Base-by-base conservation (phyloP, 2,329 filamentous ascomycete species). In the Penicillium sumatraense region DNA sequence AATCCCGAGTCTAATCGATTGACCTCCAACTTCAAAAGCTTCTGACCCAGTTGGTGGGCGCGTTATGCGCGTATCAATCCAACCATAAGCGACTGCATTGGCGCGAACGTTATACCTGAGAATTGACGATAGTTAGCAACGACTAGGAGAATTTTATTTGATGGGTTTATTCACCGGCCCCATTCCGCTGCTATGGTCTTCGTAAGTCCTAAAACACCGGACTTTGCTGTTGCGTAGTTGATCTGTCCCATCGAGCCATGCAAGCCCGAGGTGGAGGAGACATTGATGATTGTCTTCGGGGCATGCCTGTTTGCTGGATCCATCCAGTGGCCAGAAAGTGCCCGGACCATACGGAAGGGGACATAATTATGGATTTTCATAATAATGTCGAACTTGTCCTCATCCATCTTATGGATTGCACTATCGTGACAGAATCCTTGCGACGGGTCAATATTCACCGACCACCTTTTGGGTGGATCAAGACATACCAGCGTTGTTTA, bases 11-110 rank as follows among this genome's bases (percentile, higher is more conserved):
- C 36, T 49, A 8, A 56, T 56, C 62, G 84, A 83, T 59, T 83
- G 82, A 61, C 78, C 72, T 2, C 88, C 88, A 48, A 91, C 89
- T 0, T 87, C 87, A 48, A 91, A 66, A 0, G 83, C 82, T 56
- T 90, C 83, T 73, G 86, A 87, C 70, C 86, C 80, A 5, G 89
- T 89, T 64, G 86, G 86, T 0, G 89, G 85, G 0, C 86, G 88
- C 11, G 84, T 84, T 5, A 91, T 82, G 6, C 90, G 78, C 0
- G 90, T 93, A 66, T 85, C 75, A 63, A 93, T 92, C 69, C 88
- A 83, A 0, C 90, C 90, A 66, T 92, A 93, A 2, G 89, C 89
- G 45, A 93, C 79, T 1, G 89, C 89, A 72, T 93, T 93, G 31
- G 85, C 83, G 49, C 90, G 79, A 10, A 93, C 89, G 49, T 56